Percentiles rank a stretch among this genome's conserved stretches.
phyloP scores from a whole-genome alignment of 768 basidiomycete species.

The Cubamyces sp. region DNA sequence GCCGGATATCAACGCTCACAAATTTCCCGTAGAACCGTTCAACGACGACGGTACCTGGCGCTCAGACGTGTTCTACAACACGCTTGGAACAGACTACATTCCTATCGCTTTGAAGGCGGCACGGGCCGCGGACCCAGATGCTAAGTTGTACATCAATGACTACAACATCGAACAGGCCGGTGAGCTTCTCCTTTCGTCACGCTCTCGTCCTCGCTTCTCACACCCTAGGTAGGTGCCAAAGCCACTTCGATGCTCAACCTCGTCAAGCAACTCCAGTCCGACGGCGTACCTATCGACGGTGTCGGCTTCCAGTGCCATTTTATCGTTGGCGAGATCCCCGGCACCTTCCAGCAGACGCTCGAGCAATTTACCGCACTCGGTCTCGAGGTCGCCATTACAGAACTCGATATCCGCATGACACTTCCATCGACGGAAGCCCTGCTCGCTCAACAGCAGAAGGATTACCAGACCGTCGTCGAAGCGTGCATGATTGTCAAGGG shows the following conservation, averaged over 20 bases:
- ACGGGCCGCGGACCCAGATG: constrained; percentile 55
- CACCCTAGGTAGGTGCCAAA: constrained; percentile 45
- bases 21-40: constrained; percentile 44
- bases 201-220: not conserved
- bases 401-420: constrained; percentile 67
- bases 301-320: constrained; percentile 65
- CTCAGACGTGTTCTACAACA: constrained; percentile 54
- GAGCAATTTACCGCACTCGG: constrained; percentile 60
- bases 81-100: constrained; percentile 51
- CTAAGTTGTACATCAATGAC: constrained; percentile 59
- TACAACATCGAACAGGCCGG: constrained; percentile 40
- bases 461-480: constrained; percentile 58
- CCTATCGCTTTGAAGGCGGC: constrained; percentile 56
- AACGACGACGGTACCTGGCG: constrained; percentile 65
- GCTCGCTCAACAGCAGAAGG: constrained; percentile 56
- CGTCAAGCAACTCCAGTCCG: constrained; percentile 49
- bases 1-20: not conserved
- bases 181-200: not conserved
- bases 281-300: constrained; percentile 59
- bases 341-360: constrained; percentile 50
- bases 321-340: constrained; percentile 59
- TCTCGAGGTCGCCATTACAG: constrained; percentile 69
- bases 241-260: constrained; percentile 59
- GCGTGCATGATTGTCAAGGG: constrained; percentile 49
- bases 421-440: constrained; percentile 54